Evolutionary conservation across 495 filamentous ascomycete species (phyloP).

Genomic region (Penicillium paradoxum): DNA sequence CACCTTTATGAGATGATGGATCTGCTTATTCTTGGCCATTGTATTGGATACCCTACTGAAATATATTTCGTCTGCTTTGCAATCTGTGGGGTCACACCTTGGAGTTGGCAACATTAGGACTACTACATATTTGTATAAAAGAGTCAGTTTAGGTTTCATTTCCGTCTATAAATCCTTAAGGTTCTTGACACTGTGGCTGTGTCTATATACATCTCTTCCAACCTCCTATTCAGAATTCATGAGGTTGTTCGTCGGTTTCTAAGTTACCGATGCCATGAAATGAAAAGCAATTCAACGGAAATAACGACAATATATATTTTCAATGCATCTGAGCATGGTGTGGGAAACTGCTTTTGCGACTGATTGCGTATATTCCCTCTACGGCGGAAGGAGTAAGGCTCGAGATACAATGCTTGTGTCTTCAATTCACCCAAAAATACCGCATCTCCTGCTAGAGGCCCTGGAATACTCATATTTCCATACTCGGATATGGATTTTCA

Average conservation of each 20-base stretch:
- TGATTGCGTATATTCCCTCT: neutral
- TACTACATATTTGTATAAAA: neutral
- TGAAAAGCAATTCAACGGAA: too few relatives aligned
- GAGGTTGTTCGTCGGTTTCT: neutral
- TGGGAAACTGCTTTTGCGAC: neutral
- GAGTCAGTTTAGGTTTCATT: too few relatives aligned
- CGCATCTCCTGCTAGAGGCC: too few relatives aligned
- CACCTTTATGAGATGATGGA: constrained; percentile 50
- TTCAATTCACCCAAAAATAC: too few relatives aligned
- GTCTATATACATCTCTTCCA: neutral
- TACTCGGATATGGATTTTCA: too few relatives aligned
- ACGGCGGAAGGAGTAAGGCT: neutral
- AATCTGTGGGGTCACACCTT: neutral
- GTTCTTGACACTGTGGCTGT: neutral
- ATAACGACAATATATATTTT: too few relatives aligned
- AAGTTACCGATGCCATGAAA: too few relatives aligned
- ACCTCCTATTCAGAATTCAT: neutral
- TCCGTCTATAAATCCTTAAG: too few relatives aligned
- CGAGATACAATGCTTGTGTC: too few relatives aligned
- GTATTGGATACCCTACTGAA: constrained; percentile 1
- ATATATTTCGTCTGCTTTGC: neutral
- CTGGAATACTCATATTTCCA: too few relatives aligned
- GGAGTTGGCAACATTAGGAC: neutral
- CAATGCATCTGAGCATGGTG: neutral
- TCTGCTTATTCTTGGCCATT: neutral